A percentile compares a stretch with the other conserved stretches of the same genome.
phyloP scores from a whole-genome alignment of 345 rosid genomes.

The Citrus inodora region DNA sequence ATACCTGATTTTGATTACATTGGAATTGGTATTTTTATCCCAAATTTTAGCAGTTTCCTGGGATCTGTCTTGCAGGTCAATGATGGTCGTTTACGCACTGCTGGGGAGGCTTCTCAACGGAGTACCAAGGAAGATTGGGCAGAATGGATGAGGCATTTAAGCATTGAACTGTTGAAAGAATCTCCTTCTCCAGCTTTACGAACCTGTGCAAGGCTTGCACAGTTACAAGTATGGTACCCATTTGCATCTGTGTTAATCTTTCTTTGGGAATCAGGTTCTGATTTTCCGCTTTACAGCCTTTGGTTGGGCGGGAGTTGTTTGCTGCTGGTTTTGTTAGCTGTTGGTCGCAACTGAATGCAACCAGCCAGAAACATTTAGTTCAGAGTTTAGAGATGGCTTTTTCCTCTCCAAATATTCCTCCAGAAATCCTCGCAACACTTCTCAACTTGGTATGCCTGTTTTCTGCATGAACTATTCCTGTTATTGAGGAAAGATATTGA shows the following conservation, averaged over 20 bases:
- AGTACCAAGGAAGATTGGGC: conserved; percentile 99
- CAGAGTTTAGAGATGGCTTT: conserved; percentile 97
- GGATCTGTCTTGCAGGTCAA: conserved; percentile 51
- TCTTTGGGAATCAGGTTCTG: conserved; percentile 19
- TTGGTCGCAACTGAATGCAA: conserved; percentile 86
- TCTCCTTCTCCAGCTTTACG: conserved; percentile 98
- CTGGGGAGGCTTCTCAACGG: conserved; percentile 99
- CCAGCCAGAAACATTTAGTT: conserved; percentile 89
- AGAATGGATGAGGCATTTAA: conserved; percentile 99
- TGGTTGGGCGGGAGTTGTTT: conserved; percentile 94
- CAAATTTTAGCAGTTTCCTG: not conserved
- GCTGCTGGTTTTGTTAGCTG: conserved; percentile 99
- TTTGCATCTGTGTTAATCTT: conserved; percentile 6
- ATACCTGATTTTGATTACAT: not conserved
- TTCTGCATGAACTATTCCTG: not conserved
- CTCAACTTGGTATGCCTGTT: conserved; percentile 69
- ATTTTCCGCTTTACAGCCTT: conserved; percentile 67
- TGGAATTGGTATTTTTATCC: not conserved
- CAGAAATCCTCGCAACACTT: conserved; percentile 95
- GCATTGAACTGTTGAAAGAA: conserved; percentile 94
- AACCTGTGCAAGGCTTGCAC: conserved; percentile 97
- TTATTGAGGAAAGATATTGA: not conserved
- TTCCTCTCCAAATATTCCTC: conserved; percentile 96
- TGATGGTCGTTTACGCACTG: conserved; percentile 82
- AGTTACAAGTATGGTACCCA: conserved; percentile 63